Base-by-base conservation (phyloP, 345 rosid species). In the Arabidopsis arenosa region DNA sequence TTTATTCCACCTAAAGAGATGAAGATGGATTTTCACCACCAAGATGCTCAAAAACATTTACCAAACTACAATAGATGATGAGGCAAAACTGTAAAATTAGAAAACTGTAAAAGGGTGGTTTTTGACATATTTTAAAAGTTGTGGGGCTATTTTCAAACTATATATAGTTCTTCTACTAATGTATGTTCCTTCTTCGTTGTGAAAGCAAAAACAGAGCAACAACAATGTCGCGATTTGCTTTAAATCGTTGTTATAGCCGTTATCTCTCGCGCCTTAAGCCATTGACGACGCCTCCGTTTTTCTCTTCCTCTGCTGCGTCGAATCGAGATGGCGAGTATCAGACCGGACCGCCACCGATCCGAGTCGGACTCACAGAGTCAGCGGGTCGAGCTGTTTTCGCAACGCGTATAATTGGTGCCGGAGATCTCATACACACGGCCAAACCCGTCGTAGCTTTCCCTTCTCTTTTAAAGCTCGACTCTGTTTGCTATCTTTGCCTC, bases 381-480 rank as follows among this genome's bases (percentile, higher is more conserved):
- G 93, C 93, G 2, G 97, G 96, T 63, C 87, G 98, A 0, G 98
- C 90, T 72, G 93, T 93, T 58, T 93, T 89, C 83, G 88, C 98
- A 7, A 88, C 86, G 3, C 85, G 93, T 73, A 73, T 80, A 63
- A 91, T 93, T 73, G 70, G 77, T 2, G 85, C 84, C 30, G 93
- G 98, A 33, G 93, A 93, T 41, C 88, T 90, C 73, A 87, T 93
- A 55, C 98, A 93, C 82, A 86, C 92, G 5, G 98, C 98, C 0
- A 84, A 86, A 5, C 97, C 96, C 11, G 47, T 86, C 23, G 15
- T 88, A 35, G 66, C 88, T 72, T 86, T 74, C 68, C 97, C 97
- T 55, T 85, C 93, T 30, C 76, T 84, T 14, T 75, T 83, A 6
- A 15, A 79, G 0, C 41, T 79, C 28, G 74, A 79, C 63, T 44